Evolutionary conservation across 2,329 filamentous ascomycete genomes (phyloP), one percentile per base, ranked within the genome.

Genomic region (Fonsecaea pedrosoi): DNA sequence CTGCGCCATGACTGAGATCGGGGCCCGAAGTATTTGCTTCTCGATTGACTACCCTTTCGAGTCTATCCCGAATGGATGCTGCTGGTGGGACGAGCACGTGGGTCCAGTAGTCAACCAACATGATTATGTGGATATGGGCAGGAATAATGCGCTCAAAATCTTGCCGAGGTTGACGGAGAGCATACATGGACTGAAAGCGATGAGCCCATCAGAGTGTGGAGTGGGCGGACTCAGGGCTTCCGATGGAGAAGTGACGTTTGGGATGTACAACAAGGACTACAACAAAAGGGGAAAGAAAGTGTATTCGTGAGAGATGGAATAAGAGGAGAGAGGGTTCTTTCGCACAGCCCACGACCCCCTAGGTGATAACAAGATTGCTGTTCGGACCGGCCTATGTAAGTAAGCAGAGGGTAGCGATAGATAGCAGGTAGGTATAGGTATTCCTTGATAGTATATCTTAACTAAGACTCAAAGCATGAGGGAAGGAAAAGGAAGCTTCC

Each of bases 1-100:
- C 30, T 78, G 77, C 61, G 78, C 77, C 67, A 75, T 79, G 73
- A 76, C 74, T 6, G 77, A 79, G 71, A 75, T 80, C 64, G 75
- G 76, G 2, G 65, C 74, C 2, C 75, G 78, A 68, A 73, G 77
- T 35, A 78, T 79, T 63, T 45, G 79, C 61, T 80, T 79, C 69
- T 76, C 74, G 6, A 76, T 79, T 67, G 78, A 79, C 72, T 79
- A 38, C 25, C 64, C 64, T 7, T 67, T 53, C 37, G 64, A 67
- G 42, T 68, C 42, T 10, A 70, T 71, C 42, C 59, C 69, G 15
- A 63, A 72, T 38, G 71, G 60, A 1, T 69, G 64, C 21, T 63
- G 58, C 3, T 72, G 71, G 71, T 67, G 57, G 12, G 71, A 72
- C 66, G 42, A 48, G 42, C 42, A 48, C 21, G 42, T 48, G n/a